Base-by-base conservation (phyloP, 116 monocot species). In the Phalaenopsis hybrid region DNA sequence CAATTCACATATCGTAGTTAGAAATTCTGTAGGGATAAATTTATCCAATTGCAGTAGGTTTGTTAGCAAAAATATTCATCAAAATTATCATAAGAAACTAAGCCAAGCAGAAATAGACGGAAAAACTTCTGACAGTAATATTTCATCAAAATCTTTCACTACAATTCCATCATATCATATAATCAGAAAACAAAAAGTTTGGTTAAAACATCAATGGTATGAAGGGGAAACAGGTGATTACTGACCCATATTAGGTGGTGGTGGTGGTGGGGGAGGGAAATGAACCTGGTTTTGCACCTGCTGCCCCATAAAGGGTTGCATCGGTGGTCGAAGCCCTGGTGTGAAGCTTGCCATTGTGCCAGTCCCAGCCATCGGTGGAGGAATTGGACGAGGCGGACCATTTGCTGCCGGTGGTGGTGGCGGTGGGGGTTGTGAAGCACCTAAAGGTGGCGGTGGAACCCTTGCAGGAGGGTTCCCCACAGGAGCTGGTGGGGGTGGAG, bases 281-380 rank as follows among this genome's bases (percentile, higher is more conserved):
- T 44, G 75, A 88, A 12, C 81, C 81, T 43, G 81, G 75, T 41
- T 43, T n/a, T 6, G 80, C 4, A 43, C 7, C 7, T n/a, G 80
- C 74, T 84, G 87, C 41, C 81, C 80, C 16, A 83, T 81, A 78
- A 87, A 90, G 8, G 84, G 77, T 20, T 84, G 82, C 65, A 80
- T 55, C 0, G 86, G 85, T 1, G 89, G 89, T 33, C 82, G 79
- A 49, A 63, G 43, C 3, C 85, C 89, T 2, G 83, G 86, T 55
- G 88, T 91, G 72, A 91, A 91, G 80, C 88, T 88, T 0, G 90
- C 84, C 88, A 90, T 90, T 33, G 83, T 74, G 4, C 87, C 77
- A 31, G 83, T 77, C 23, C 79, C 75, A 13, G 81, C 44, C 5
- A 85, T 81, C 16, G 88, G 86, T 0, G 86, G 83, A 28, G 92